phyloP scores from a whole-genome alignment of 108 stramenopile genomes.

The Cyclotella atomus region DNA sequence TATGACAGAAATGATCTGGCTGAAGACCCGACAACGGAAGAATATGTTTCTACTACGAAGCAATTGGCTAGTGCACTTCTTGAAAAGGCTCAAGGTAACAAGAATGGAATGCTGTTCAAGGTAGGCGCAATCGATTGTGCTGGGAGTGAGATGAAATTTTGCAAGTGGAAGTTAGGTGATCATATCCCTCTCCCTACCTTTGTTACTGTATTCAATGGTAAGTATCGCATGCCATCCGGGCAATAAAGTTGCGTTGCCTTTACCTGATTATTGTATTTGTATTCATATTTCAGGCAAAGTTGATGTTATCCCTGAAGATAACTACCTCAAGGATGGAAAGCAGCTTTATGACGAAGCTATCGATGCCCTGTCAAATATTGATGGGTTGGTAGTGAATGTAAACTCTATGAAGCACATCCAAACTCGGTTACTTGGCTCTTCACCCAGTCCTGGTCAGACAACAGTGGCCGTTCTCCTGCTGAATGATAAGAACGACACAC shows the following conservation, averaged over 20 bases:
- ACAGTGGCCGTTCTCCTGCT: conserved; percentile 58
- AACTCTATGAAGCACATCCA: conserved; percentile 56
- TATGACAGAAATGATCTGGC: conserved; percentile 48
- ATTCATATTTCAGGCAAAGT: conserved; percentile 37
- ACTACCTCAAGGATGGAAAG: conserved; percentile 37
- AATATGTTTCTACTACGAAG: conserved; percentile 17
- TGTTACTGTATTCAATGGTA: conserved; percentile 62
- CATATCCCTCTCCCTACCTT: conserved; percentile 57
- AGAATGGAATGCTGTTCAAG: conserved; percentile 57
- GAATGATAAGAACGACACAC: conserved; percentile 81
- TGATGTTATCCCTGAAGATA: conserved; percentile 28
- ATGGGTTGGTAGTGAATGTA: conserved; percentile 60
- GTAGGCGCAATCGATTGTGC: conserved; percentile 77
- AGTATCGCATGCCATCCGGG: not conserved
- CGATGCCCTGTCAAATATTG: conserved; percentile 51
- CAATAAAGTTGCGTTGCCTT: not conserved
- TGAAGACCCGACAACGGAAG: conserved; percentile 18
- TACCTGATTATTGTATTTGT: conserved; percentile 2
- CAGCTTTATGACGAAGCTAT: conserved; percentile 59
- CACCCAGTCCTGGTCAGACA: conserved; percentile 9
- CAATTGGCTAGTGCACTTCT: conserved; percentile 38
- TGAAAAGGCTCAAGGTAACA: conserved; percentile 47
- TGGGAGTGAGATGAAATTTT: conserved; percentile 52
- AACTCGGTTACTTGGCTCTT: conserved; percentile 45
- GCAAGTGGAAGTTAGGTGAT: conserved; percentile 34